Percentiles rank a stretch among this genome's conserved stretches.
phyloP scores from a whole-genome alignment of 768 basidiomycete genomes.

The Mycena polygramma region DNA sequence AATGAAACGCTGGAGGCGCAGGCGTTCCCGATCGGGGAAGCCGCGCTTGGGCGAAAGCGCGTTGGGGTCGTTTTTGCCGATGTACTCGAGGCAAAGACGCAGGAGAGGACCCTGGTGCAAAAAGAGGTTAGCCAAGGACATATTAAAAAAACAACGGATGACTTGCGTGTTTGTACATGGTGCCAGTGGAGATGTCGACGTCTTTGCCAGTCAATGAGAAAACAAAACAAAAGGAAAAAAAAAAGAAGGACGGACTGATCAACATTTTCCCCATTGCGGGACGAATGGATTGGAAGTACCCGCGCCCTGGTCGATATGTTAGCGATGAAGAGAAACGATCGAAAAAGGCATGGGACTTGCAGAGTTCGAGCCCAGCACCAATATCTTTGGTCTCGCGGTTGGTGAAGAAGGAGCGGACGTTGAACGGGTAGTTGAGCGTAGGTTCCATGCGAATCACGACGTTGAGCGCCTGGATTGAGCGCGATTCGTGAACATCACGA shows the following conservation, averaged over 20 bases:
- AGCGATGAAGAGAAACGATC: not conserved
- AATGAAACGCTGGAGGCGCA: constrained; percentile 64
- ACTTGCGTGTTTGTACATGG: constrained; percentile 70
- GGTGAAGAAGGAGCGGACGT: constrained; percentile 73
- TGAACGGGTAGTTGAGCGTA: constrained; percentile 69
- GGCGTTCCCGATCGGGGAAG: constrained; percentile 63
- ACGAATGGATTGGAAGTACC: constrained; percentile 74
- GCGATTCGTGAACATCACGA: not conserved
- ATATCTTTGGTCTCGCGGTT: constrained; percentile 60
- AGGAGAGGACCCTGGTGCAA: constrained; percentile 51
- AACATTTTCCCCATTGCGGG: constrained; percentile 67
- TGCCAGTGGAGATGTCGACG: constrained; percentile 74
- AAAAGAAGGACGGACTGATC: constrained; percentile 47
- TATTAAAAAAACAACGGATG: too few species aligned
- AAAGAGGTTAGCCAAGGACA: not conserved
- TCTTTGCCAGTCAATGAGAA: constrained; percentile 34
- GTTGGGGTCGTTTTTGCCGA: constrained; percentile 51
- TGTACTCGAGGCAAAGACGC: constrained; percentile 59
- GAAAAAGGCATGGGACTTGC: constrained; percentile 32
- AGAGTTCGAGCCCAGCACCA: constrained; percentile 64
- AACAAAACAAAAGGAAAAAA: too few species aligned
- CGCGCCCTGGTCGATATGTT: constrained; percentile 66
- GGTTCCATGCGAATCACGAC: constrained; percentile 72
- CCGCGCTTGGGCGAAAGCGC: constrained; percentile 53
- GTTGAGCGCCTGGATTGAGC: constrained; percentile 60